Evolutionary conservation across 495 filamentous ascomycete genomes (phyloP), one percentile per base, ranked within the genome.

Genomic region (Aspergillus ellipticus): DNA sequence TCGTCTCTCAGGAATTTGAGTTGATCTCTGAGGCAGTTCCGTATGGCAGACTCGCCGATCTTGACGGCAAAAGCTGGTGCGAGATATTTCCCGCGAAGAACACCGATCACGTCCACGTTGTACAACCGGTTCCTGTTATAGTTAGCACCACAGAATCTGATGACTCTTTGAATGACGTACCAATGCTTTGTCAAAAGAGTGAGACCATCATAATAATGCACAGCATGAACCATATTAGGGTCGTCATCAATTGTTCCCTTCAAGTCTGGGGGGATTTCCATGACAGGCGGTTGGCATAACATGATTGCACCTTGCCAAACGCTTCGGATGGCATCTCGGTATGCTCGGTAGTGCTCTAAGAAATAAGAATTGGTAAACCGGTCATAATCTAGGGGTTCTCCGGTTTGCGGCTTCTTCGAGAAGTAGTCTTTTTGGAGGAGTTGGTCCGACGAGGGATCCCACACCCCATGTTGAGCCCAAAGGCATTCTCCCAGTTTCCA

Each of bases 181-280:
- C 95, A 98, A 69, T 95, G 95, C 74, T 98, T 98, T 19, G 89
- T 97, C 82, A 98, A 87, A 33, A 98, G 80, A 0, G 94, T 98
- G 20, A 98, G 84, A 11, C 95, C 94, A 66, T 98, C 94, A 68
- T 98, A 98, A 66, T 87, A 98, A 72, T 98, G 94, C 10, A 91
- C 91, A 3, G 94, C 85, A 67, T 96, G 97, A 10, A 92, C 88
- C 82, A 97, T 86, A 46, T 88, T 87, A 7, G 86, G 85, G 63
- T 97, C 90, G 62, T 96, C 92, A 65, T 97, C 92, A 42, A 77
- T 74, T 0, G 94, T 95, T 8, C 86, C 92, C 67, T 96, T 96
- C 57, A 97, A 84, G 33, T 78, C 78, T 0, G 94, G 94, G 0
- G 94, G 94, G 3, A 97, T 81, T 71, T 98, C 94, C 65, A 96